Percentiles rank a stretch among this genome's conserved stretches.
phyloP scores from a whole-genome alignment of 2,329 filamentous ascomycete genomes.

The Aspergillus persii region DNA sequence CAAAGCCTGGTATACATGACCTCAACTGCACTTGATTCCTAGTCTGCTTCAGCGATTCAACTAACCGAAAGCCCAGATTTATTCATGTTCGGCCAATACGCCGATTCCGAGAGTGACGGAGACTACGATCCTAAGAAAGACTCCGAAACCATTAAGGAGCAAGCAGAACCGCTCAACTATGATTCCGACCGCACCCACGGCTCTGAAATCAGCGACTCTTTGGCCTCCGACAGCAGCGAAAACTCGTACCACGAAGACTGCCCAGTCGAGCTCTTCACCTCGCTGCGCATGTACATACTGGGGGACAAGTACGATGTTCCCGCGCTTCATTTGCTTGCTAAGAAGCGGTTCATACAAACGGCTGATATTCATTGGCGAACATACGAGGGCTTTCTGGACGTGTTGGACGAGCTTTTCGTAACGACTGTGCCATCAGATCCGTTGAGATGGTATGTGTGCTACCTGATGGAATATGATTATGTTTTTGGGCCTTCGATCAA shows the following conservation, averaged over 20 bases:
- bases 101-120: too few species aligned
- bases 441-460: neutral
- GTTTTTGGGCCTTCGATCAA: neutral
- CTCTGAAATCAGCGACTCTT: too few species aligned
- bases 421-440: neutral
- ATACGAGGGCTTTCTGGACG: neutral
- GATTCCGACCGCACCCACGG: too few species aligned
- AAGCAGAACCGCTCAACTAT: too few species aligned
- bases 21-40: too few species aligned
- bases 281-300: neutral
- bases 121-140: too few species aligned
- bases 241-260: neutral
- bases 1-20: neutral
- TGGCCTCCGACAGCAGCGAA: neutral
- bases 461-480: neutral
- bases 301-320: neutral
- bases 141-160: too few species aligned
- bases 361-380: neutral
- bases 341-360: neutral
- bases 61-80: too few species aligned
- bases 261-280: neutral
- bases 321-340: neutral
- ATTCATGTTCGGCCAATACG: too few species aligned
- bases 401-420: neutral
- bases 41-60: too few species aligned